These are phyloP conservation scores for Dactylonectria estremocensis DNA, from an alignment of 2,329 filamentous ascomycete species.

Conservation along the genomic window DNA sequence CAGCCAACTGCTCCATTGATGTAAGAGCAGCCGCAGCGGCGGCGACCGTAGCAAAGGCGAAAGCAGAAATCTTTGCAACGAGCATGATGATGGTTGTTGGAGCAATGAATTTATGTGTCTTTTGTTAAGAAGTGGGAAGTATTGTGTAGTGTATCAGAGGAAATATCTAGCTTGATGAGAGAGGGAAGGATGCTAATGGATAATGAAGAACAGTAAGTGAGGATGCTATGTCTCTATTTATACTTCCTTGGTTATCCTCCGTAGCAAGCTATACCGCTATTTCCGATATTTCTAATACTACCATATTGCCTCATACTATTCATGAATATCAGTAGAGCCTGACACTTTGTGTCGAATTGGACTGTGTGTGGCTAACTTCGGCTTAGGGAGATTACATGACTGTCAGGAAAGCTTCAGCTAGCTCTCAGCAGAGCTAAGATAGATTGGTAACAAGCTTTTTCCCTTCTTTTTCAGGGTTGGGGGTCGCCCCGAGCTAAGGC, in stretches of 20 bases:
- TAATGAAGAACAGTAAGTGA: background rate
- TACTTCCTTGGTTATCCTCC: background rate
- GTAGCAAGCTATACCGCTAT: background rate
- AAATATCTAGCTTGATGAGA: background rate
- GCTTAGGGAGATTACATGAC: background rate
- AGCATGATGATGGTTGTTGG: slow-evolving; percentile 18
- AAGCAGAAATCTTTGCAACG: slow-evolving; percentile 8
- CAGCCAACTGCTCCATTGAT: background rate
- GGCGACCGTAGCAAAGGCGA: slow-evolving; percentile 13
- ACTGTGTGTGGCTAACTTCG: background rate
- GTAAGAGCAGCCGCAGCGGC: slow-evolving; percentile 6
- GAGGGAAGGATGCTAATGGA: slow-evolving; percentile 1
- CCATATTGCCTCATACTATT: background rate
- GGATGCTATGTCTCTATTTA: slow-evolving; percentile 2
- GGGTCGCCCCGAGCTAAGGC: no score
- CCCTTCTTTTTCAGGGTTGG: no score
- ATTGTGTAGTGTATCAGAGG: background rate
- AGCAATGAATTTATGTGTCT: background rate
- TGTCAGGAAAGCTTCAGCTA: slow-evolving; percentile 1
- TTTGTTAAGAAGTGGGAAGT: background rate
- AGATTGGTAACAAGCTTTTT: background rate
- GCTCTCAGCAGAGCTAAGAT: background rate
- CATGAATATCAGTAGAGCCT: background rate
- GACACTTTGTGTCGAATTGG: slow-evolving; percentile 1
- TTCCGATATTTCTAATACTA: background rate